Base-by-base conservation (phyloP, 1,284 basidiomycete species). In the Malassezia pachydermatis region DNA sequence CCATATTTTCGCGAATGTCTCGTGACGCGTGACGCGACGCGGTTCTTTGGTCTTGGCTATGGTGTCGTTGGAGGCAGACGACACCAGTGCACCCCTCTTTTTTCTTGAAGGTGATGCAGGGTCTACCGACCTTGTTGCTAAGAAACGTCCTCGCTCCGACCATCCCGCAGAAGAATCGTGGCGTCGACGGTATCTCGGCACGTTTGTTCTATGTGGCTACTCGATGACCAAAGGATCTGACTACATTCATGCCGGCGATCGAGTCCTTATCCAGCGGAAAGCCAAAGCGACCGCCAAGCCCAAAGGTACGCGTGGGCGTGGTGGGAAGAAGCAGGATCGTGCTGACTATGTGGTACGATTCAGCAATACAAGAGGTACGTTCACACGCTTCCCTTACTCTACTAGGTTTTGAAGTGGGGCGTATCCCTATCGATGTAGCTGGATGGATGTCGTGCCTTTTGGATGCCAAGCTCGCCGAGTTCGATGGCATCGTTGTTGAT, bases 361-460 rank as follows among this genome's bases (percentile, higher is more conserved):
- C 54, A 63, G 55, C 49, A 67, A 67, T 38, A 58, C 57, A 42
- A 54, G 62, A 5, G 63, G 65, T 59, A 34, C 34, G 51, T 50
- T 9, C 16, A n/a, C n/a, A n/a, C n/a, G n/a, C n/a, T n/a, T n/a
- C 3, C 4, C 19, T 4, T 13, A 20, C 27, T 39, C 4, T 20
- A n/a, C 9, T 39, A 57, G 60, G 59, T 11, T 70, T 67, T 38
- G 68, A 71, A 28, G 60, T 69, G 2, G 68, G 65, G 9, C 48
- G 68, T 5, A 47, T 70, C 10, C 59, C 63, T 3, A 52, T 59
- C 9, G 60, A 71, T 25, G 60, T 63, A 2, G 63, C 59, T 1
- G 57, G 54, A 1, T 71, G 67, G 68, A 65, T 70, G 60, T 59
- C 63, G 4, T 63, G 60, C 36, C 47, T 70, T 9, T 51, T 70